Evolutionary conservation across 116 monocot genomes (phyloP), one percentile per base, ranked within the genome.

Genomic region (Dioscorea cayenensis): DNA sequence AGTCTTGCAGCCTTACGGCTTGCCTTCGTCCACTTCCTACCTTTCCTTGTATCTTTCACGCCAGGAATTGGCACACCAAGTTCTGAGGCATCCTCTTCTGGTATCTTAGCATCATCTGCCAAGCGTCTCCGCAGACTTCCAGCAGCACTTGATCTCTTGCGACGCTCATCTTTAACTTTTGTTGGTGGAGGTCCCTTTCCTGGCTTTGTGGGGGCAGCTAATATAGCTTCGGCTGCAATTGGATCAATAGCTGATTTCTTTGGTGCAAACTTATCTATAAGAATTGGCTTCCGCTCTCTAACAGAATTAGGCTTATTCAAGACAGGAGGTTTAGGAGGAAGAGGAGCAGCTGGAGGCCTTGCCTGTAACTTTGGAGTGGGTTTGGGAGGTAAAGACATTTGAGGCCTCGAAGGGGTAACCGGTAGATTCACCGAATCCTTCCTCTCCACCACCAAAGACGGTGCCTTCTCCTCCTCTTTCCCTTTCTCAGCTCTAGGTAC

Each of bases 11-110:
- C 90, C 71, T 88, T 94, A 12, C 93, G 81, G 63, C 84, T 88
- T 38, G 90, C 90, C 72, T 86, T 92, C 27, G 83, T 97, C 88
- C 97, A 90, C 66, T 92, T 90, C 48, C 92, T 81, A 49, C 92
- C 88, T 77, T 90, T 89, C 51, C 86, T 84, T 36, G 69, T 73
- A 14, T 29, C 77, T 18, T 77, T 22, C 7, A 83, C 78, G 60
- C 92, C 96, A 59, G 85, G 82, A 66, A 92, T 95, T 55, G 89
- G 73, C 43, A 84, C 80, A 63, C 78, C 75, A 51, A 88, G 77
- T 70, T 88, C 89, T 2, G 87, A 76, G 69, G 79, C 82, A 66
- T 85, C 87, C 35, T 86, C 83, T 14, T 64, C 83, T 7, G 77
- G 72, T 64, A 82, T 81, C 6, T 37, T 67, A 49, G 18, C 66